A percentile compares a stretch with the other conserved stretches of the same genome.
These are phyloP conservation scores for Pythium phragmiticola DNA, from an alignment of 352 stramenopile species.

Conservation along the genomic window DNA sequence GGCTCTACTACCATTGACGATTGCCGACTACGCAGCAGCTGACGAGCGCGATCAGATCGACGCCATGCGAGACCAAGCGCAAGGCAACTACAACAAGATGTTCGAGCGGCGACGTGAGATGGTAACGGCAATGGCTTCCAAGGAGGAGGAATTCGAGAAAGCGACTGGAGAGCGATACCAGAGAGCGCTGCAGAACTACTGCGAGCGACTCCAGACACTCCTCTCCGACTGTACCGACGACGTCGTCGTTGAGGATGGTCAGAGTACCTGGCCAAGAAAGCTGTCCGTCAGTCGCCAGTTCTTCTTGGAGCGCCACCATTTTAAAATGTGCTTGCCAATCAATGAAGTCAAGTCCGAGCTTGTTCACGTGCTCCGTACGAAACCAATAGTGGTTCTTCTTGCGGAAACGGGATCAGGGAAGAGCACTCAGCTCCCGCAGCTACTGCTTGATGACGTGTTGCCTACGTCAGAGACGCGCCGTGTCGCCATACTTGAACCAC, in stretches of 20 bases:
- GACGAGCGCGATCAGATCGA: conserved; percentile 16
- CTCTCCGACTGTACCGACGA: not conserved
- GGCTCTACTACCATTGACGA: conserved; percentile 4
- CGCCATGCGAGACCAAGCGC: not conserved
- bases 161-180: not conserved
- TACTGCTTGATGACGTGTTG: conserved; percentile 30
- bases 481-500: conserved; percentile 28
- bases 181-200: conserved; percentile 9
- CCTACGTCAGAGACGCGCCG: conserved; percentile 4
- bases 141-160: conserved; percentile 14
- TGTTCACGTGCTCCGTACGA: conserved; percentile 8
- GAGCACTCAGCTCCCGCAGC: conserved; percentile 32
- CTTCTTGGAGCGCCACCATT: conserved; percentile 21
- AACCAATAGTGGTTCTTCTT: conserved; percentile 20
- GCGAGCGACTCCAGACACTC: not conserved
- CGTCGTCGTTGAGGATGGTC: not conserved
- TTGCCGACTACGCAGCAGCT: conserved; percentile 19
- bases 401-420: conserved; percentile 36
- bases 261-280: not conserved
- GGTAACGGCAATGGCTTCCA: conserved; percentile 2
- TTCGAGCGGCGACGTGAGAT: not conserved
- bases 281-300: conserved; percentile 6
- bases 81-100: not conserved
- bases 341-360: conserved; percentile 27
- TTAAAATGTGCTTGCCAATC: conserved; percentile 21